phyloP scores from a whole-genome alignment of 75 land plant species.

The Sequoia sempervirens region DNA sequence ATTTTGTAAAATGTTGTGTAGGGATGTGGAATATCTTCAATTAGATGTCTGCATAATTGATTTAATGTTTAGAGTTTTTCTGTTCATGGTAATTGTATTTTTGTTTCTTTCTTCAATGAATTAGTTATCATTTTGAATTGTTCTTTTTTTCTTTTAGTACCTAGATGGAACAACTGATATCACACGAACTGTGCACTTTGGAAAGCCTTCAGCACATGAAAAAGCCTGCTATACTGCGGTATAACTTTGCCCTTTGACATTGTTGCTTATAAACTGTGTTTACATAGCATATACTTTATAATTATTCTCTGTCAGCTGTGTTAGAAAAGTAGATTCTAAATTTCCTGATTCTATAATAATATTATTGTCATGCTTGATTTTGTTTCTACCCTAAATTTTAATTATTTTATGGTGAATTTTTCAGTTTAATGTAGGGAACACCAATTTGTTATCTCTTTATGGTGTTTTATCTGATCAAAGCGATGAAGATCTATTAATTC shows the following conservation, averaged over 20 bases:
- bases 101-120: background rate
- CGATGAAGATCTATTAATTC: background rate
- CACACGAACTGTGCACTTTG: slow-evolving; percentile 96
- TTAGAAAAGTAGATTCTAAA: background rate
- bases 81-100: background rate
- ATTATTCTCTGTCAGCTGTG: background rate
- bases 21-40: background rate
- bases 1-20: background rate
- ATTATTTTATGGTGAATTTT: background rate
- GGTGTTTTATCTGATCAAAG: background rate
- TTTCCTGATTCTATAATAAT: background rate
- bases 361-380: background rate
- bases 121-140: background rate
- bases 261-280: background rate
- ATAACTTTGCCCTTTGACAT: slow-evolving; percentile 14
- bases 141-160: slow-evolving; percentile 40
- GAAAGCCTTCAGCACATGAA: slow-evolving; percentile 92
- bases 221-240: slow-evolving; percentile 94
- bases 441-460: background rate
- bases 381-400: background rate
- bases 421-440: background rate
- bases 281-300: background rate
- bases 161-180: slow-evolving; percentile 98
- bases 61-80: background rate
- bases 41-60: background rate